These are phyloP conservation scores for Neurospora sp. DNA, from an alignment of 2,329 filamentous ascomycete genomes.

Conservation along the genomic window DNA sequence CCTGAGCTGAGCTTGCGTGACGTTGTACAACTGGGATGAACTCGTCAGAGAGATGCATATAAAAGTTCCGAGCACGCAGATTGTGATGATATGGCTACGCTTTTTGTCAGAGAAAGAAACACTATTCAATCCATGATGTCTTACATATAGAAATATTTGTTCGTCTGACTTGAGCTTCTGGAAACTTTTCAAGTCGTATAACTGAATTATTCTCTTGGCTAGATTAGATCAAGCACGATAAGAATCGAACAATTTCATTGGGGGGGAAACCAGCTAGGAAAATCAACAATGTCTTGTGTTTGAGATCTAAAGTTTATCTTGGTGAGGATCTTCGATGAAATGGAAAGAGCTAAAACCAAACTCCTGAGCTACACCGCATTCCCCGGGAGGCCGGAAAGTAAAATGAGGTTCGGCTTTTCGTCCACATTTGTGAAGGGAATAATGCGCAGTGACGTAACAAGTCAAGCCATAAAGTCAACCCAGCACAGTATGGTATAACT, in stretches of 20 bases:
- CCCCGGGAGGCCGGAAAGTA: background rate
- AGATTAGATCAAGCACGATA: background rate
- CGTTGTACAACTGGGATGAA: background rate
- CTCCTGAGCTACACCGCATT: background rate
- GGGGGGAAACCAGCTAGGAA: background rate
- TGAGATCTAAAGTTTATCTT: background rate
- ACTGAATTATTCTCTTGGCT: background rate
- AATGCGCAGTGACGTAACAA: background rate
- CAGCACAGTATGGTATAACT: background rate
- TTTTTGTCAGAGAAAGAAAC: background rate
- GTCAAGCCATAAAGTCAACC: background rate
- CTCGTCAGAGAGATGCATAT: background rate
- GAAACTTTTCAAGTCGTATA: background rate
- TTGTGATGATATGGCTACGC: background rate
- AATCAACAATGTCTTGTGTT: background rate
- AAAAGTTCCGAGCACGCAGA: background rate
- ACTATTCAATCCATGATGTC: background rate
- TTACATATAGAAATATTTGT: background rate
- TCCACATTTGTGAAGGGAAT: background rate
- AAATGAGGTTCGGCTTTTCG: background rate
- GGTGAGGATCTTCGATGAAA: background rate
- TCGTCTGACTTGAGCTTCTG: background rate
- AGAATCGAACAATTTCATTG: background rate
- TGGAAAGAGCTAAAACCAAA: background rate
- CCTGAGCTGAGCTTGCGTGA: background rate